Evolutionary conservation across 768 basidiomycete species (phyloP), one percentile per base, ranked within the genome.

Genomic region (Boletus vinaceobasis): DNA sequence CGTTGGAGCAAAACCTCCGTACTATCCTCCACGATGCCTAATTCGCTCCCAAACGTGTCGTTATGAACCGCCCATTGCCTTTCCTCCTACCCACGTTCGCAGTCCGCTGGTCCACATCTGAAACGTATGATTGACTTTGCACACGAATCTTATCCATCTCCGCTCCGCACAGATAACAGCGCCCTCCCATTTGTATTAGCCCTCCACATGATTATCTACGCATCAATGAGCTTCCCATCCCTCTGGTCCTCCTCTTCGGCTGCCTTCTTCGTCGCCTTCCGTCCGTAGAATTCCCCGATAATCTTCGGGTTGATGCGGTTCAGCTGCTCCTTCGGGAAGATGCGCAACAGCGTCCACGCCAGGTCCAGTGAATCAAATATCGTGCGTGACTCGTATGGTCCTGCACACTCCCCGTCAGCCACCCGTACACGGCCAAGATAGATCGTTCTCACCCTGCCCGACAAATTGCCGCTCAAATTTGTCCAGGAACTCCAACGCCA

Each of bases 271-370:
- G 77, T 80, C 37, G 83, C 71, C 76, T 95, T 94, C 65, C 93
- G 87, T 43, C 82, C 87, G 66, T 97, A 97, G 72, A 88, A 97
- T 74, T 97, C 94, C 57, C 82, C 83, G 65, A 97, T 87, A 68
- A 97, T 95, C 85, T 93, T 93, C 65, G 94, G 94, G 70, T 86
- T 93, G 79, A 98, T 95, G 66, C 95, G 91, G 78, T 98, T 98
- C 61, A 98, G 82, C 73, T 93, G 91, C 75, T 98, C 96, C 74
- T 95, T 94, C 57, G 97, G 97, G 90, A 98, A 99, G 70, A 96
- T 96, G 62, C 97, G 88, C 62, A 99, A 80, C 49, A 99, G 75
- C 23, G 88, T 88, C 97, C 97, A 99, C 21, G 94, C 97, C 52
- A 98, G 80, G 75, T 99, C 97, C 42, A 99, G 83, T 48, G 93